phyloP scores from a whole-genome alignment of 2,329 filamentous ascomycete genomes.

The Leptodontidium sp. region DNA sequence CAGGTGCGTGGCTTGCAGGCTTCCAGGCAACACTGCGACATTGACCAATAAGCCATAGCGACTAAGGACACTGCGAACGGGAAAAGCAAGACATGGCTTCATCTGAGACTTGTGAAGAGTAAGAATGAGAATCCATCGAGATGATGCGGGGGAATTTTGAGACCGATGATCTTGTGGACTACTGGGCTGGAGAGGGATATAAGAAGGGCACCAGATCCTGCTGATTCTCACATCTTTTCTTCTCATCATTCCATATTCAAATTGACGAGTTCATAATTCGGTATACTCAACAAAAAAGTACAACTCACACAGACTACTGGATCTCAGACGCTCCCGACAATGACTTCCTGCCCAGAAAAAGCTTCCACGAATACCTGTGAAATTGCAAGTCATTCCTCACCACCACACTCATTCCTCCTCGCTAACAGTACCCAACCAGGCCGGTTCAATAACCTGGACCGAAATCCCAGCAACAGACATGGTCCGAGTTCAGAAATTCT shows the following conservation, averaged over 20 bases:
- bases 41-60: not conserved
- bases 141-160: slow-evolving; percentile 5
- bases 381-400: not conserved
- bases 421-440: slow-evolving; percentile 4
- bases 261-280: not conserved
- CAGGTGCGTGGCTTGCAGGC: not conserved
- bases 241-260: not conserved
- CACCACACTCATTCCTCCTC: not conserved
- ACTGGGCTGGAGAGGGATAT: not conserved
- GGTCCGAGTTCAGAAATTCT: slow-evolving; percentile 50
- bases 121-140: not conserved
- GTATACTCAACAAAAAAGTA: not conserved
- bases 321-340: not conserved
- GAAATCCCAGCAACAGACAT: slow-evolving; percentile 51
- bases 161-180: not conserved
- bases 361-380: not conserved
- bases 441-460: slow-evolving; percentile 45
- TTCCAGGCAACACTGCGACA: slow-evolving; percentile 2
- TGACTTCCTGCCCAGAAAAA: not conserved
- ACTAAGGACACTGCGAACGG: not conserved
- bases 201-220: not conserved
- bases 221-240: not conserved
- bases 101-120: not conserved
- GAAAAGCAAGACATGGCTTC: not conserved
- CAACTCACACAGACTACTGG: not conserved